Base-by-base conservation (phyloP, 2,329 filamentous ascomycete species). In the Beauveria australis region DNA sequence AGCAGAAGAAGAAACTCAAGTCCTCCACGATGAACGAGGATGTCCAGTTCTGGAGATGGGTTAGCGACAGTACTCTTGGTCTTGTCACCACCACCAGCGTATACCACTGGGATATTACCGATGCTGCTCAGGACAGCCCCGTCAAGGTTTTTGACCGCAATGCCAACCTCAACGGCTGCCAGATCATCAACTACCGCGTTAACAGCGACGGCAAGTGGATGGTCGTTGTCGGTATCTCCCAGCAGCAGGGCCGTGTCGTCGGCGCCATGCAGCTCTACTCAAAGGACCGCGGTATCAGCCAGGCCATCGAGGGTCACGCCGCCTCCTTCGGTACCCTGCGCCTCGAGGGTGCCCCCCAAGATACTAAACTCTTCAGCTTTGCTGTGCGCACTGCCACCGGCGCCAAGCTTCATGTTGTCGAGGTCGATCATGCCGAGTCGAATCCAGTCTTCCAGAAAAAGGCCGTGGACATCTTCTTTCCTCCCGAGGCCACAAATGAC, bases 141-240 rank as follows among this genome's bases (percentile, higher is more conserved):
- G 84, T 91, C 66, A 96, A 99, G 81, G 80, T 96, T 69, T 99
- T 97, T 73, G 93, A 97, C 74, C 89, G 94, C 70, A 94, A 97
- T 72, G 83, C 88, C 67, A 97, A 96, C 73, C 84, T 99, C 61
- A 84, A 83, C 68, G 89, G 89, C 66, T 95, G 91, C 77, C 94
- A 99, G 85, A 99, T 99, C 76, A 99, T 99, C 84, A 99, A 97
- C 80, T 99, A 99, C 79, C 91, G 93, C 67, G 90, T 95, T 68
- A 97, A 93, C 75, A 86, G 88, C 66, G 93, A 99, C 66, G 91
- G 92, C 73, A 96, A 96, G 77, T 99, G 94, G 94, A 96, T 96
- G 87, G 92, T 95, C 33, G 88, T 97, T 61, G 92, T 99, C 62
- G 94, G 94, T 70, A 99, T 99, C 69, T 92, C 92, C 62, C 91